Conservation (phyloP, 2,329 filamentous ascomycete species). For the Magnaporthales sp. region DNA sequence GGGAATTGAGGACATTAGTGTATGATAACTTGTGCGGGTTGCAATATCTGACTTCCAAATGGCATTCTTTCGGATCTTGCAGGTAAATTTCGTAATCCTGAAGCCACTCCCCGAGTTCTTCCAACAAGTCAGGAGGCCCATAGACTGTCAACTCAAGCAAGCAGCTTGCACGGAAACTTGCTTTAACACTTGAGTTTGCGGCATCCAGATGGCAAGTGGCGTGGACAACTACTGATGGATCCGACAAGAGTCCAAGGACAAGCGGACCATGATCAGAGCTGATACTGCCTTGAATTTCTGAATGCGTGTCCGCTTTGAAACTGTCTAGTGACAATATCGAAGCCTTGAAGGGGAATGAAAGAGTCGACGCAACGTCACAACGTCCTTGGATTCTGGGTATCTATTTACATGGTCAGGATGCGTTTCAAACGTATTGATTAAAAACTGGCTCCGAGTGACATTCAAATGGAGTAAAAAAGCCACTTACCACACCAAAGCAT, state of each 20-base stretch:
- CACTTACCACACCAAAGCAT: slow-evolving; percentile 6
- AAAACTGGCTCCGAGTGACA: too few relatives aligned
- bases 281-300: slow-evolving; percentile 4
- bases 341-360: not conserved
- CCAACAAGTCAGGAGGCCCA: slow-evolving; percentile 16
- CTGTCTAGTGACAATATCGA: not conserved
- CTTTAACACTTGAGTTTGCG: not conserved
- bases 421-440: too few relatives aligned
- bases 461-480: too few relatives aligned
- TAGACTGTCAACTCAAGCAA: slow-evolving; percentile 18
- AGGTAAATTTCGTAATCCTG: slow-evolving; percentile 22
- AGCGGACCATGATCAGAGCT: not conserved
- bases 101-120: slow-evolving; percentile 21
- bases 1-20: not conserved
- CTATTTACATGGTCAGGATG: not conserved
- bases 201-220: slow-evolving; percentile 3
- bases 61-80: slow-evolving; percentile 22
- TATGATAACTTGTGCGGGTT: slow-evolving; percentile 24
- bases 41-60: slow-evolving; percentile 20
- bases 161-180: not conserved
- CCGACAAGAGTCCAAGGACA: slow-evolving; percentile 7
- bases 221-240: slow-evolving; percentile 1
- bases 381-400: not conserved
- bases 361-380: not conserved
- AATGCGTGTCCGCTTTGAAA: not conserved